Evolutionary conservation across 805 yeast genomes (phyloP), one percentile per base, ranked within the genome.

Genomic region (Ogataea trehaloabstinens): DNA sequence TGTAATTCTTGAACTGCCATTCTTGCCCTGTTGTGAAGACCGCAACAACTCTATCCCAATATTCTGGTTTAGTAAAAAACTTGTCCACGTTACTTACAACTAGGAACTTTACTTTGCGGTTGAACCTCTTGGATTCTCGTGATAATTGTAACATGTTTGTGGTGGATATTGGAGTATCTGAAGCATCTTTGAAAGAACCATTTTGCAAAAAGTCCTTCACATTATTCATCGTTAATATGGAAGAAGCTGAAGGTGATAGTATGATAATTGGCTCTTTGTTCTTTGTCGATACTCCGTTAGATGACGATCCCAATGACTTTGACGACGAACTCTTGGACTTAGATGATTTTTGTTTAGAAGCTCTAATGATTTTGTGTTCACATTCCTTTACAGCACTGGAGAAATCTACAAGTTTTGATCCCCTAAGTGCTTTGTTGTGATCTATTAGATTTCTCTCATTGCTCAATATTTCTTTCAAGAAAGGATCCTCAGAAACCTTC

Each of bases 21-120:
- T 82, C 72, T 66, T 93, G 99, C 10, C 99, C 99, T 8, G 97
- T 91, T 13, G 96, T 91, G 67, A 93, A 83, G 27, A 93, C 85
- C 0, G 95, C 97, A 34, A 91, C 86, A 1, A 93, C 97, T 42
- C 99, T 76, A 56, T 88, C 95, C 99, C 99, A 93, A 64, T 93
- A 88, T 60, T 93, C 98, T 3, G 96, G 95, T 59, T 90, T 91
- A 18, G 85, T 82, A 67, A 85, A 84, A 64, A 85, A 85, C 64
- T 81, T 76, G 38, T 89, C 95, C 4, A 89, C 88, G 40, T 86
- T 85, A 58, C 87, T 95, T 22, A 90, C 97, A 39, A 93, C 84
- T 51, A 89, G 71, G 53, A 86, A 83, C 31, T 78, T 74, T 36
- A 81, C 69, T 17, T 72, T 76, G 24, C 40, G 52, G 12, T 85